Conservation (phyloP, 768 basidiomycete genomes). For the Kwoniella europaea region DNA sequence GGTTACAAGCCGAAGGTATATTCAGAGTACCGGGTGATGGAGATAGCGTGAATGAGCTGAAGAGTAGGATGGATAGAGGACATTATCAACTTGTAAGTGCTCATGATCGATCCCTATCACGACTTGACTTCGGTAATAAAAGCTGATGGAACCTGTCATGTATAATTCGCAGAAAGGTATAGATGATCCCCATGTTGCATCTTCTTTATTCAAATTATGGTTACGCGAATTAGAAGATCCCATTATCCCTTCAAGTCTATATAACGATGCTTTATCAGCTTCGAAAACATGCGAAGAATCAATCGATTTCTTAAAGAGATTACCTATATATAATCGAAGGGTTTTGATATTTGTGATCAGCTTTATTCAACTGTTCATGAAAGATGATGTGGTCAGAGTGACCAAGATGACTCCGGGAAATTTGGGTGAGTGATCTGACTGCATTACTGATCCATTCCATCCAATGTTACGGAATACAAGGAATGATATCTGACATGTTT, state of each 20-base stretch:
- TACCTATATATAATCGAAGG: conserved; percentile 83
- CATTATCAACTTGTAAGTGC: conserved; percentile 77
- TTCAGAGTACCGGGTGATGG: conserved; percentile 91
- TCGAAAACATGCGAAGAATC: conserved; percentile 72
- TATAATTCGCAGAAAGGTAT: conserved; percentile 61
- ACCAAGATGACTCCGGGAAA: conserved; percentile 84
- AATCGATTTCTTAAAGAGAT: conserved; percentile 72
- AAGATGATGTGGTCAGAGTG: conserved; percentile 69
- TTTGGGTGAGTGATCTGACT: conserved; percentile 59
- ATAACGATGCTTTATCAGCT: conserved; percentile 78
- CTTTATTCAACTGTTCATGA: conserved; percentile 86
- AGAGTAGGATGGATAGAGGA: conserved; percentile 85
- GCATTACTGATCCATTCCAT: background rate
- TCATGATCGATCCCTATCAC: background rate
- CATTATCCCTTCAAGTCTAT: conserved; percentile 86
- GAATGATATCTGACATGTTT: too few relatives aligned
- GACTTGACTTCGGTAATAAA: background rate
- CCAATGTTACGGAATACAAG: too few relatives aligned
- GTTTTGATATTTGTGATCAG: conserved; percentile 87
- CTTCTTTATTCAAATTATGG: conserved; percentile 91
- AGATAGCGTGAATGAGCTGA: conserved; percentile 84
- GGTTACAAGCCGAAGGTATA: conserved; percentile 83
- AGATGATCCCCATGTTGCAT: conserved; percentile 87
- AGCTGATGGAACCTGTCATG: background rate
- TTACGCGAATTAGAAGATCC: conserved; percentile 88